Base-by-base conservation (phyloP, 2,329 filamentous ascomycete species). In the Furcasterigmium furcatum region DNA sequence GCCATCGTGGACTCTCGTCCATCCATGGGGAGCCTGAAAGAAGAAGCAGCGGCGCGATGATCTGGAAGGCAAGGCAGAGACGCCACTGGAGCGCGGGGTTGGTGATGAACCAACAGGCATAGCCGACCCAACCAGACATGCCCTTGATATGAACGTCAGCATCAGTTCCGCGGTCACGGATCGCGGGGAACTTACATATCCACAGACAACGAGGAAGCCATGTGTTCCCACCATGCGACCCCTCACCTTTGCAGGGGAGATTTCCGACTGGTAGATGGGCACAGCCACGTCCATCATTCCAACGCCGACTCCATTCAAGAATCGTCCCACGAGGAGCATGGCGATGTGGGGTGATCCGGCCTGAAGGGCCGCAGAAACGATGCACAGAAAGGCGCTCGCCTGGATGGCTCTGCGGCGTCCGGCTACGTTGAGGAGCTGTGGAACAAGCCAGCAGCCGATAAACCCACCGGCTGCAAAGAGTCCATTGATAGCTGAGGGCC, bases 171-270 rank as follows among this genome's bases (percentile, higher is more conserved):
- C 13, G n/a, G 12, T 34, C 8, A n/a, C 12, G 30, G 30, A 16
- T 7, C 10, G 30, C n/a, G n/a, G n/a, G 12, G 7, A 14, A 16
- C 30, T 34, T 16, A 45, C 43, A 45, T 60, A 60, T 36, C 56
- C 56, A 19, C 54, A 43, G 10, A 57, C 39, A n/a, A 59, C 49
- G 6, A 52, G 45, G 6, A 62, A 55, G 21, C 55, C 61, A 39
- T 66, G 61, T 12, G 64, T 55, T 19, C 63, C 58, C 19, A 66
- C 60, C 3, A 66, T 53, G 20, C 56, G 57, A 9, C 60, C 63
- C 21, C 63, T 56, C 20, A 60, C 51, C 16, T 58, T 50, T 5
- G 55, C 52, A 5, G 63, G 62, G 1, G 61, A 58, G 36, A 65
- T 54, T 35, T 62, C 60, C 24, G 57, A 59, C 60, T 66, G 63